phyloP scores from a whole-genome alignment of 1,284 basidiomycete species.

The Tilletiopsis washingtonensis region DNA sequence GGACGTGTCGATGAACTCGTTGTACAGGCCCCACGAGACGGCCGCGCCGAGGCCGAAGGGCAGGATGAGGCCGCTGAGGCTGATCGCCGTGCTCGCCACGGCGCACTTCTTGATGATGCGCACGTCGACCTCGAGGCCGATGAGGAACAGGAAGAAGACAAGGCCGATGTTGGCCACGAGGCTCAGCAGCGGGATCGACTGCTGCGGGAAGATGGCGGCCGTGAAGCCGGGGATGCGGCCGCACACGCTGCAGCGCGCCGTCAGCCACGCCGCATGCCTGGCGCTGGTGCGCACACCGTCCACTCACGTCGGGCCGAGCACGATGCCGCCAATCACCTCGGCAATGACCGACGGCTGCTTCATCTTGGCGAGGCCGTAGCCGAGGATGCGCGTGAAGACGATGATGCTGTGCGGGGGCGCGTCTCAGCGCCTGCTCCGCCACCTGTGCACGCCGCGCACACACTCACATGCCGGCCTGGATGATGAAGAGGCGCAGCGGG shows the following conservation, averaged over 20 bases:
- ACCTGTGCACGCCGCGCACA: no score
- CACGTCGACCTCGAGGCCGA: slow-evolving; percentile 83
- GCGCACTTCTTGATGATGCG: slow-evolving; percentile 58
- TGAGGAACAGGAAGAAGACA: slow-evolving; percentile 61
- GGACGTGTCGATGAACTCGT: slow-evolving; percentile 61
- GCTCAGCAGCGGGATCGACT: slow-evolving; percentile 67
- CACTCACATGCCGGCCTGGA: slow-evolving; percentile 55
- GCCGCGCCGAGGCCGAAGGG: slow-evolving; percentile 80
- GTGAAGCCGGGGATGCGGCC: slow-evolving; percentile 41
- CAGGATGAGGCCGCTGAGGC: slow-evolving; percentile 60
- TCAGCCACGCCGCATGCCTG: not conserved
- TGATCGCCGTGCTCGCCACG: slow-evolving; percentile 50
- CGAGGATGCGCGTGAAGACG: slow-evolving; percentile 63
- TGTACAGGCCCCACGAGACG: slow-evolving; percentile 70
- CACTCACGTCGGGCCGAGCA: slow-evolving; percentile 51
- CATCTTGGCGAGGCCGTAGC: slow-evolving; percentile 58
- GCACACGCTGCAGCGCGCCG: slow-evolving; percentile 12
- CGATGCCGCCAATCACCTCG: slow-evolving; percentile 74
- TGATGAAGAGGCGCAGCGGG: slow-evolving; percentile 74
- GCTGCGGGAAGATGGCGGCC: slow-evolving; percentile 37
- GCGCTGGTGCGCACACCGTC: not conserved
- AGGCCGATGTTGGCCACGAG: slow-evolving; percentile 82
- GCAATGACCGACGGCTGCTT: slow-evolving; percentile 79
- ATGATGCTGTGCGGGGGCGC: slow-evolving; percentile 58
- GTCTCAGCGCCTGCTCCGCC: no score